Conservation (phyloP, 345 rosid species). For the Lepidium aucheri region DNA sequence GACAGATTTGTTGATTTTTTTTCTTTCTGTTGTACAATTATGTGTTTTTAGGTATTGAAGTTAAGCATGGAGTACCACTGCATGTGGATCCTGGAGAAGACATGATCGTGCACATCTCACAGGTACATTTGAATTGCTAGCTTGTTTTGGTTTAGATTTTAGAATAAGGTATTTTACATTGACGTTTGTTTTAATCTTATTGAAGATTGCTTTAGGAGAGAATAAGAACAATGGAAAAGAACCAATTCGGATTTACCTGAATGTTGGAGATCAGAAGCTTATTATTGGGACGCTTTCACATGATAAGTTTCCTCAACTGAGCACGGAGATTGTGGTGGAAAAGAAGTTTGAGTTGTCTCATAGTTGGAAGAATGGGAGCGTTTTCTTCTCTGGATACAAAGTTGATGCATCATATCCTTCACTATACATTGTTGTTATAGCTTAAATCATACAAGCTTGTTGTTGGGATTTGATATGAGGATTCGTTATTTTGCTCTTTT, state of each 20-base stretch:
- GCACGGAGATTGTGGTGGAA: slow-evolving; percentile 53
- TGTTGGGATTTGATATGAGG: neutral
- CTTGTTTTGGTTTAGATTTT: neutral
- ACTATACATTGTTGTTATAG: neutral
- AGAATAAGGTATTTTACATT: neutral
- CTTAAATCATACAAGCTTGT: neutral
- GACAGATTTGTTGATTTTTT: neutral
- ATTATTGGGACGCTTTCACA: slow-evolving; percentile 57
- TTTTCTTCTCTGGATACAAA: slow-evolving; percentile 58
- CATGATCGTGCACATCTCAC: slow-evolving; percentile 52
- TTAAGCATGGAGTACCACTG: slow-evolving; percentile 36
- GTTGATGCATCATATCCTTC: slow-evolving; percentile 46
- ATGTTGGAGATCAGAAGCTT: slow-evolving; percentile 37
- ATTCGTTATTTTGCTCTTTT: neutral
- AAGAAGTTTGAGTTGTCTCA: slow-evolving; percentile 54
- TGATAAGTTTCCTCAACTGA: slow-evolving; percentile 51
- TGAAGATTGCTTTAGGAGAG: slow-evolving; percentile 63
- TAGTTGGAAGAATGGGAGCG: slow-evolving; percentile 58
- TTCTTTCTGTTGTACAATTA: neutral
- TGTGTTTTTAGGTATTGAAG: slow-evolving; percentile 50
- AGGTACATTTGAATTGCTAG: slow-evolving; percentile 27
- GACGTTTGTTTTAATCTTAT: neutral
- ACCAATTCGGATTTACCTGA: slow-evolving; percentile 29
- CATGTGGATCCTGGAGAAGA: slow-evolving; percentile 28
- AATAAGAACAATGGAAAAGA: slow-evolving; percentile 37